Evolutionary conservation across 208 protist genomes (phyloP).

Genomic region (Angomonas ambiguus): DNA sequence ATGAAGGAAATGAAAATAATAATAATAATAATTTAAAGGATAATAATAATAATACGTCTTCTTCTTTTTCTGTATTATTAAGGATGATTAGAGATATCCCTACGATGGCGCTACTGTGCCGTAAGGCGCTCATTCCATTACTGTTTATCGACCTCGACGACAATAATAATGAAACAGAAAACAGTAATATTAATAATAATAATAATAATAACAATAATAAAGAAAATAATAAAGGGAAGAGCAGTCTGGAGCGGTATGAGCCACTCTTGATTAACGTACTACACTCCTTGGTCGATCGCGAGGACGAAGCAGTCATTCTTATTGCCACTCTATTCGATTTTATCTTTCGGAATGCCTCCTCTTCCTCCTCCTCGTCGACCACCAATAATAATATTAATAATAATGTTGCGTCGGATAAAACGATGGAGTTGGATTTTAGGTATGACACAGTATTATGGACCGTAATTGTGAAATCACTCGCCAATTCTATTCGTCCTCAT

Average conservation of each 20-base stretch:
- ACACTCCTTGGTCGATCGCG: slow-evolving; percentile 15
- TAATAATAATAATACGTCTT: too few relatives aligned
- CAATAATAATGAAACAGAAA: background rate
- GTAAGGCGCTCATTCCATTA: slow-evolving; percentile 69
- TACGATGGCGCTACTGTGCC: slow-evolving; percentile 44
- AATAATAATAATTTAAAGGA: too few relatives aligned
- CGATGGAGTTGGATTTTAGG: slow-evolving; percentile 43
- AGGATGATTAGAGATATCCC: slow-evolving; percentile 13
- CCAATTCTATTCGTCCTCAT: slow-evolving; percentile 14
- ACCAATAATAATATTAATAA: slow-evolving; percentile 11
- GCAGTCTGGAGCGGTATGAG: slow-evolving; percentile 12
- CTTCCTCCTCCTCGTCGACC: too few relatives aligned
- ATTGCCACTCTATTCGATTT: slow-evolving; percentile 84
- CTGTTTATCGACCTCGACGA: slow-evolving; percentile 21
- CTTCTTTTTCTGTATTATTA: too few relatives aligned
- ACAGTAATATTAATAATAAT: background rate
- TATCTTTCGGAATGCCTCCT: slow-evolving; percentile 56
- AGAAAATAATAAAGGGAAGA: too few relatives aligned
- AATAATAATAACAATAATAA: background rate
- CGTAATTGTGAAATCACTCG: slow-evolving; percentile 37
- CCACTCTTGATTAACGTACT: slow-evolving; percentile 18
- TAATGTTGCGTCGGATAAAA: background rate
- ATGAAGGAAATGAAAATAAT: too few relatives aligned
- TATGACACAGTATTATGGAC: slow-evolving; percentile 62
- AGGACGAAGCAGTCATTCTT: slow-evolving; percentile 66